Base-by-base conservation (phyloP, 2,329 filamentous ascomycete genomes). In the Dactylellina parvicollis region DNA sequence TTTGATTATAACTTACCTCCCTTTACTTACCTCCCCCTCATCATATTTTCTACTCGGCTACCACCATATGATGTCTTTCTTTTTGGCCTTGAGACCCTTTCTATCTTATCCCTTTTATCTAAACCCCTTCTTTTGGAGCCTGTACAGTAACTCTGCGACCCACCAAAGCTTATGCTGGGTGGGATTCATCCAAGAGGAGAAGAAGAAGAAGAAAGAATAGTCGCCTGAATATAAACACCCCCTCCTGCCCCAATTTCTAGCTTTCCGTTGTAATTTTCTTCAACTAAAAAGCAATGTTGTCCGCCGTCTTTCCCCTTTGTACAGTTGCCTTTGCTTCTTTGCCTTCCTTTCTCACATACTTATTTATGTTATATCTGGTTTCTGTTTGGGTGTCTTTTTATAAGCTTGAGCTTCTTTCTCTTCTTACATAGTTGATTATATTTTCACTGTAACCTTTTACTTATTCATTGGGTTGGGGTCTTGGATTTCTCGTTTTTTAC, bases 381-480 rank as follows among this genome's bases (percentile, higher is more conserved):
- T 40, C 20, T 73, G 60, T 73, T 61, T 54, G 60, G 57, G 69
- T 73, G 69, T 61, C 18, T 24, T n/a, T n/a, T 50, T 22, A 44
- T 42, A 50, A 46, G 32, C 28, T 44, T 62, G n/a, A 56, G 28
- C 34, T 60, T 60, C 16, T 22, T 32, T 50, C 18, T 49, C 14
- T 24, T 59, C 24, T 44, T 54, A 24, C n/a, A 56, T 54, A 52
- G 38, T 61, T 22, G 10, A 34, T 64, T 54, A n/a, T n/a, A n/a
- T n/a, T n/a, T n/a, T n/a, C n/a, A 38, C 18, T 24, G 28, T 20
- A 54, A 61, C 22, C 32, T 54, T 47, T 56, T 59, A 30, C 24
- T 46, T 30, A 62, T 73, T 61, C 54, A 60, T 64, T 65, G 69
- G 69, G 60, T 73, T 73, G 69, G 69, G 64, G 60, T 73, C 59